phyloP scores from a whole-genome alignment of 2,329 filamentous ascomycete genomes.

The Colletotrichum higginsianum region DNA sequence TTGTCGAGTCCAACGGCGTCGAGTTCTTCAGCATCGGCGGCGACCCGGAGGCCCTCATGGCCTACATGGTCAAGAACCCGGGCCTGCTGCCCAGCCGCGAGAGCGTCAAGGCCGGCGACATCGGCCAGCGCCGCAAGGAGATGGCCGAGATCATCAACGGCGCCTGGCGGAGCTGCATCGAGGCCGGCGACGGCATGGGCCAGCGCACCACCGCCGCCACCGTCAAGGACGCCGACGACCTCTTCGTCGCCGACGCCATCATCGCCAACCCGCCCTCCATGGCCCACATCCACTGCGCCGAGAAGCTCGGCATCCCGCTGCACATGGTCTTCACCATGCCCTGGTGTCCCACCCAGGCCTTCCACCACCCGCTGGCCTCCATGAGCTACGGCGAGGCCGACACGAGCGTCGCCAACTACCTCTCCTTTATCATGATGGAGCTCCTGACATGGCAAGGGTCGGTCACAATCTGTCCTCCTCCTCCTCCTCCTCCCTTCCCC shows the following conservation, averaged over 20 bases:
- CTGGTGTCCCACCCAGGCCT: slow-evolving; percentile 78
- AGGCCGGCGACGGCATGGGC: slow-evolving; percentile 53
- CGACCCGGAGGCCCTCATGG: slow-evolving; percentile 65
- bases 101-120: slow-evolving; percentile 55
- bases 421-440: slow-evolving; percentile 78
- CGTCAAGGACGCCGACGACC: slow-evolving; percentile 48
- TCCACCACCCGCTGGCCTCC: slow-evolving; percentile 78
- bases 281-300: slow-evolving; percentile 67
- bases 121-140: slow-evolving; percentile 52
- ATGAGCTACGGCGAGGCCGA: slow-evolving; percentile 72
- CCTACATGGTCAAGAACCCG: slow-evolving; percentile 59
- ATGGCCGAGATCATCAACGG: slow-evolving; percentile 57
- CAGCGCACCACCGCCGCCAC: slow-evolving; percentile 47
- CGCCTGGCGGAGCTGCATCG: slow-evolving; percentile 55
- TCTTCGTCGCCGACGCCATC: slow-evolving; percentile 68
- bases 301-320: slow-evolving; percentile 63
- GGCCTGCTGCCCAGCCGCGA: slow-evolving; percentile 55
- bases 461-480: slow-evolving; percentile 4
- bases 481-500: too few relatives aligned
- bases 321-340: slow-evolving; percentile 76
- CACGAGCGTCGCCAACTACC: slow-evolving; percentile 74
- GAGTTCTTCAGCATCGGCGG: slow-evolving; percentile 73
- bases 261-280: slow-evolving; percentile 69
- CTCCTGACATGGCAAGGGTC: slow-evolving; percentile 82
- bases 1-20: slow-evolving; percentile 66